These are phyloP conservation scores for Carex arenaria DNA, from an alignment of 202 grass and related monocot species.

Conservation along the genomic window DNA sequence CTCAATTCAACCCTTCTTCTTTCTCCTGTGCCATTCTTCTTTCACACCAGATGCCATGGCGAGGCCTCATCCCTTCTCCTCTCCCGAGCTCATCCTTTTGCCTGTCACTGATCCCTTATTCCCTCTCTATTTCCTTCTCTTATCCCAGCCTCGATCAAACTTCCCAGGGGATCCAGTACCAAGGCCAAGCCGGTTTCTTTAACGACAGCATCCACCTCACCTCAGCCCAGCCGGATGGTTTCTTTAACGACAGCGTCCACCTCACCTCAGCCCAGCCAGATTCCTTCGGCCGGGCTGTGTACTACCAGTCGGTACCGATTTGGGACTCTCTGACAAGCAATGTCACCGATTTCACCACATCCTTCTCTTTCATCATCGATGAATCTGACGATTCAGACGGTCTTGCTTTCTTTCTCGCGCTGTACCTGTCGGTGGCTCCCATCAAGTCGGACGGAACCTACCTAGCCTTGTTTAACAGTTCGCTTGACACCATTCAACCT, in stretches of 20 bases:
- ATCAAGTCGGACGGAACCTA: conserved; percentile 25
- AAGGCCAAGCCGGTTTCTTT: conserved; percentile 61
- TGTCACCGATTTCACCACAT: conserved; percentile 64
- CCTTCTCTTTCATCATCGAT: conserved; percentile 53
- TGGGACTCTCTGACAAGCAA: conserved; percentile 47
- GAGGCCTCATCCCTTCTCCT: conserved; percentile 19
- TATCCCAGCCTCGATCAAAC: conserved; percentile 20
- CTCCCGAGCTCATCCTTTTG: conserved; percentile 40
- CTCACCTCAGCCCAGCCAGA: conserved; percentile 48
- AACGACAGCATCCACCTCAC: too few relatives aligned
- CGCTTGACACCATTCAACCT: conserved; percentile 9
- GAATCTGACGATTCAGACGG: conserved; percentile 30
- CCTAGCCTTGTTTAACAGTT: conserved; percentile 45
- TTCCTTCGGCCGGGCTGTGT: conserved; percentile 51
- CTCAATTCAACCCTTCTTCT: too few relatives aligned
- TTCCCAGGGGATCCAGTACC: conserved; percentile 32
- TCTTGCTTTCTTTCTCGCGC: conserved; percentile 70
- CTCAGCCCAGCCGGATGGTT: too few relatives aligned
- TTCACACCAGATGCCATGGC: neutral
- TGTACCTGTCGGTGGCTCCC: conserved; percentile 42
- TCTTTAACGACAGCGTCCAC: conserved; percentile 43
- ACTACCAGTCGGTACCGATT: conserved; percentile 45
- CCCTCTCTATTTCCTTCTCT: conserved; percentile 39
- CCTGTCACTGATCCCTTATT: neutral
- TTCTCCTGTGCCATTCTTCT: too few relatives aligned